Conservation (phyloP, 495 filamentous ascomycete genomes). For the Entonaema liquescens region DNA sequence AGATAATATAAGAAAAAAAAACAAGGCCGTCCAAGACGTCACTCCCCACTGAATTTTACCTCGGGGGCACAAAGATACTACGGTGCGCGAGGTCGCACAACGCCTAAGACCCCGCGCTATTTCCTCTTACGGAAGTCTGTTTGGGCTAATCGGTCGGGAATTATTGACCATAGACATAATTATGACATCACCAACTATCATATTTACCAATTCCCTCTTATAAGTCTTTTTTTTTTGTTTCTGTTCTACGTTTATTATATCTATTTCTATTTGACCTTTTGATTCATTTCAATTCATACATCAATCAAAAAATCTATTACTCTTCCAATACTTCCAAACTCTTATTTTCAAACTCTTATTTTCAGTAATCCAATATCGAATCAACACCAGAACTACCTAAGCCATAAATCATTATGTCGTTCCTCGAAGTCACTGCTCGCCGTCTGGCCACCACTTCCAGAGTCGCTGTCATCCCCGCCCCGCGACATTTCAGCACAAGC, state of each 20-base stretch:
- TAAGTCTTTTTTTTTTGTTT: not conserved
- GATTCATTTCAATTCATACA: not conserved
- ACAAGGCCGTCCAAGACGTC: conserved; percentile 25
- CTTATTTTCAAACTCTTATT: not conserved
- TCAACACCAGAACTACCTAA: too few relatives aligned
- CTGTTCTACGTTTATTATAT: not conserved
- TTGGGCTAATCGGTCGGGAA: not conserved
- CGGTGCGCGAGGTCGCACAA: not conserved
- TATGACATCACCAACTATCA: conserved; percentile 40
- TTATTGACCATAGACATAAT: conserved; percentile 14
- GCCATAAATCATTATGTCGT: conserved; percentile 54
- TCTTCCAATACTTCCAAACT: too few relatives aligned
- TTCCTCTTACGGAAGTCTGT: conserved; percentile 22
- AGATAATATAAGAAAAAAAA: not conserved
- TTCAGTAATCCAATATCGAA: too few relatives aligned
- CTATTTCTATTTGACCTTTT: not conserved
- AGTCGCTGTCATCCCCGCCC: conserved; percentile 40
- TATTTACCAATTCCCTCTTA: not conserved
- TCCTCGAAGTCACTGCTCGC: conserved; percentile 53
- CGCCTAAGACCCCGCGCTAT: conserved; percentile 10
- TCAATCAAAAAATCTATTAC: too few relatives aligned
- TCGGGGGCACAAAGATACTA: not conserved
- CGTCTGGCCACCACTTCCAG: conserved; percentile 50
- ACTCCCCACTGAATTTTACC: conserved; percentile 22
- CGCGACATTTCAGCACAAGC: conserved; percentile 55